Evolutionary conservation across 1,284 basidiomycete species (phyloP).

Genomic region (Papiliotrema laurentii): DNA sequence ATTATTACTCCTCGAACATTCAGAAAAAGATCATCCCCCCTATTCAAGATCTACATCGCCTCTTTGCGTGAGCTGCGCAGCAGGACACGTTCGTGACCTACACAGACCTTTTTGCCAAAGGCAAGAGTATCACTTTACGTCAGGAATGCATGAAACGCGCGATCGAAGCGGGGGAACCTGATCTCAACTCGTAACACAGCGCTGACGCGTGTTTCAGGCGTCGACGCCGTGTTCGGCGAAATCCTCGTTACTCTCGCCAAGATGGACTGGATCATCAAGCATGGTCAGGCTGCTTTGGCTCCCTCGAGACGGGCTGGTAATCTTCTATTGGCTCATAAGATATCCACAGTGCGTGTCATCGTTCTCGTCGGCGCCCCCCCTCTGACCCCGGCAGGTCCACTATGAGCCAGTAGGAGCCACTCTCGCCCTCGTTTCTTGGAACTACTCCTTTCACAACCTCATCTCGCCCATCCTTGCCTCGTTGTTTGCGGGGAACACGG

Average conservation of each 20-base stretch:
- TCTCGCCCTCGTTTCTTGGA: conserved; percentile 84
- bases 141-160: no score
- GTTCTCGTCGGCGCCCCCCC: background rate
- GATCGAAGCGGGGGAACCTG: no score
- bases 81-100: no score
- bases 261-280: conserved; percentile 69
- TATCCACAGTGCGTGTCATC: conserved; percentile 38
- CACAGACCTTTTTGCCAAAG: no score
- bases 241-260: conserved; percentile 84
- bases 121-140: no score
- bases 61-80: no score
- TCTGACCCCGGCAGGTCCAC: conserved; percentile 58
- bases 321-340: conserved; percentile 80
- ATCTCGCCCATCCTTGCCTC: conserved; percentile 88
- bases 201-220: conserved; percentile 52
- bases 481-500: conserved; percentile 82
- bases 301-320: conserved; percentile 69
- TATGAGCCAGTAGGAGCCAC: conserved; percentile 94
- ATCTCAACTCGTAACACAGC: no score
- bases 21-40: no score
- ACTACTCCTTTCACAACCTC: conserved; percentile 73
- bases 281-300: conserved; percentile 68
- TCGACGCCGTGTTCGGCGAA: conserved; percentile 86
- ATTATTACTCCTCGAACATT: no score
- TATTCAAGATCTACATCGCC: no score